A percentile compares a stretch with the other conserved stretches of the same genome.
Conservation (phyloP, 805 yeast genomes). For the Spathaspora arborariae region DNA sequence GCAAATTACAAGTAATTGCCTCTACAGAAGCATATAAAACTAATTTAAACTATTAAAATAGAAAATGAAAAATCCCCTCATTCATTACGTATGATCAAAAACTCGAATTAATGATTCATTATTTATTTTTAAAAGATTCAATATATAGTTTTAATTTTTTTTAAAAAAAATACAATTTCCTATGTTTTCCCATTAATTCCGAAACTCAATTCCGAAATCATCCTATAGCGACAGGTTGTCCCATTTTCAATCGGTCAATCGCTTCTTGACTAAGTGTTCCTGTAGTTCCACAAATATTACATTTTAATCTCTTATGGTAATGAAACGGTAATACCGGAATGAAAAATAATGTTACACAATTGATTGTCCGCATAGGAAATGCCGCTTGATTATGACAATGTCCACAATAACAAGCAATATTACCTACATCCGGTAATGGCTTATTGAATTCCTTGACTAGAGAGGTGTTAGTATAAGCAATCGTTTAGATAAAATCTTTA, state of each 20-base stretch:
- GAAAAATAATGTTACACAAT: slow-evolving; percentile 52
- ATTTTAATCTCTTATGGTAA: slow-evolving; percentile 48
- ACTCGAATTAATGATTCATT: too few species aligned
- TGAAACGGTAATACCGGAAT: slow-evolving; percentile 52
- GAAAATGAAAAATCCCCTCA: too few species aligned
- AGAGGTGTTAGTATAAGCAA: slow-evolving; percentile 8
- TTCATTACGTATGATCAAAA: too few species aligned
- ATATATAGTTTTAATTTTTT: not conserved
- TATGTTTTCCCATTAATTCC: not conserved
- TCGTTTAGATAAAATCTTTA: not conserved
- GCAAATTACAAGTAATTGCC: too few species aligned
- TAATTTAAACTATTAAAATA: too few species aligned
- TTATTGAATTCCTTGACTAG: slow-evolving; percentile 33
- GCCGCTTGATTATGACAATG: slow-evolving; percentile 58
- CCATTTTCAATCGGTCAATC: slow-evolving; percentile 22
- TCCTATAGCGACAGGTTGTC: slow-evolving; percentile 34
- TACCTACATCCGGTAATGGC: slow-evolving; percentile 27
- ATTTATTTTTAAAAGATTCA: not conserved
- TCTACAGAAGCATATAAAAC: too few species aligned
- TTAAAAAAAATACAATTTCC: not conserved
- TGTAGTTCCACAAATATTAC: slow-evolving; percentile 47
- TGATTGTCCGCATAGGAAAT: slow-evolving; percentile 47
- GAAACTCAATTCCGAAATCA: slow-evolving; percentile 3
- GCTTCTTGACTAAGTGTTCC: slow-evolving; percentile 24
- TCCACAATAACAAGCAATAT: slow-evolving; percentile 45